phyloP scores from a whole-genome alignment of 331 rosid species.

The Phaseolus coccineus region DNA sequence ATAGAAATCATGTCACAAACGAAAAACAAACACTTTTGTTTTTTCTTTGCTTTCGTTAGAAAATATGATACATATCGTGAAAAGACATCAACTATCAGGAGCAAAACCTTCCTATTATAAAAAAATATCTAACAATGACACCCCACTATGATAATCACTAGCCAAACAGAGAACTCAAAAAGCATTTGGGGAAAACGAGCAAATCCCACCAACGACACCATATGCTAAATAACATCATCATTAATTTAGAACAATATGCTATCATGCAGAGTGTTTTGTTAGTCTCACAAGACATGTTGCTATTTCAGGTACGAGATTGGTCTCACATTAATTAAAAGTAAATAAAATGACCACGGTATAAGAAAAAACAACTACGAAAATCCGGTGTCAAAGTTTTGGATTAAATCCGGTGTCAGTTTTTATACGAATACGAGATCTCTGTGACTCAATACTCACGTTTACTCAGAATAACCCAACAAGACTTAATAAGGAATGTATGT shows the following conservation, averaged over 20 bases:
- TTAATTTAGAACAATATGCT: neutral
- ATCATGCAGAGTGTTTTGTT: neutral
- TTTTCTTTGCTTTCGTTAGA: neutral
- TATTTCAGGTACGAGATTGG: no score
- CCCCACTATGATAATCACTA: neutral
- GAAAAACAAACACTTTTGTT: neutral
- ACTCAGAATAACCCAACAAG: no score
- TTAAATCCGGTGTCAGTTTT: no score
- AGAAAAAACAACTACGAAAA: no score
- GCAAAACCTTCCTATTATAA: neutral
- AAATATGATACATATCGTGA: conserved; percentile 14
- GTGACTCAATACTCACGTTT: no score
- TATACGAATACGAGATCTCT: no score
- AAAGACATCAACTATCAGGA: neutral
- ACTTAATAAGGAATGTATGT: neutral
- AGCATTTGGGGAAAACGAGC: neutral
- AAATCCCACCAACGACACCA: neutral
- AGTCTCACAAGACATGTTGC: neutral
- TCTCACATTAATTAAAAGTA: no score
- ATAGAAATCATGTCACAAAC: neutral
- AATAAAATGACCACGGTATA: no score
- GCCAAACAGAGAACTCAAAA: neutral
- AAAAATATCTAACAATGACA: neutral
- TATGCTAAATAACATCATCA: neutral
- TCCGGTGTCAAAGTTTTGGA: no score